These are phyloP conservation scores for Cinnamomum chago DNA, from an alignment of 164 flowering plant species.

Conservation along the genomic window DNA sequence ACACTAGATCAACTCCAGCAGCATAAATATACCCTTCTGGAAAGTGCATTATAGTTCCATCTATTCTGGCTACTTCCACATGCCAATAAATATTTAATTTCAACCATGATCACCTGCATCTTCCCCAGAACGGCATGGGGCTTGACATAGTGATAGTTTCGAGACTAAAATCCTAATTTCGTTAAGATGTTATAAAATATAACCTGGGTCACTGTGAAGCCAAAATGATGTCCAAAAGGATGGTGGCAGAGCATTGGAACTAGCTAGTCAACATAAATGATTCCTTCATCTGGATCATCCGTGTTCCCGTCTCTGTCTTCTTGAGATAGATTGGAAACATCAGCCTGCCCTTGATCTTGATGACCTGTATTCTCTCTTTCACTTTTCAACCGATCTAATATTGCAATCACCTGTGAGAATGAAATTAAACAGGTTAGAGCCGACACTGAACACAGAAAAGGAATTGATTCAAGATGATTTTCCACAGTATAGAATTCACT, in stretches of 20 bases:
- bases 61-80: not conserved
- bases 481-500: not conserved
- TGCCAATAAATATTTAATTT: no score
- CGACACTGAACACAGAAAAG: not conserved
- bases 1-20: not conserved
- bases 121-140: not conserved
- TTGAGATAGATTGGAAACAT: slow-evolving; percentile 30
- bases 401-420: slow-evolving; percentile 68
- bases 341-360: slow-evolving; percentile 22
- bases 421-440: slow-evolving; percentile 3
- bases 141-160: not conserved
- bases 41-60: not conserved
- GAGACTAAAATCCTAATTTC: not conserved
- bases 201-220: slow-evolving; percentile 1
- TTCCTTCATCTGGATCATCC: slow-evolving; percentile 73
- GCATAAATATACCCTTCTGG: not conserved
- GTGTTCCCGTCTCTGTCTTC: slow-evolving; percentile 58
- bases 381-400: slow-evolving; percentile 72
- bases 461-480: not conserved
- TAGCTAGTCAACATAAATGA: slow-evolving; percentile 70
- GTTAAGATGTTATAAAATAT: not conserved
- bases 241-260: not conserved
- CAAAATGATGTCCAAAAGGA: not conserved
- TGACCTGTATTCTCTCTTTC: slow-evolving; percentile 31
- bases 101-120: not conserved